These are phyloP conservation scores for Globisporangium spinosum DNA, from an alignment of 352 stramenopile species.

Conservation along the genomic window DNA sequence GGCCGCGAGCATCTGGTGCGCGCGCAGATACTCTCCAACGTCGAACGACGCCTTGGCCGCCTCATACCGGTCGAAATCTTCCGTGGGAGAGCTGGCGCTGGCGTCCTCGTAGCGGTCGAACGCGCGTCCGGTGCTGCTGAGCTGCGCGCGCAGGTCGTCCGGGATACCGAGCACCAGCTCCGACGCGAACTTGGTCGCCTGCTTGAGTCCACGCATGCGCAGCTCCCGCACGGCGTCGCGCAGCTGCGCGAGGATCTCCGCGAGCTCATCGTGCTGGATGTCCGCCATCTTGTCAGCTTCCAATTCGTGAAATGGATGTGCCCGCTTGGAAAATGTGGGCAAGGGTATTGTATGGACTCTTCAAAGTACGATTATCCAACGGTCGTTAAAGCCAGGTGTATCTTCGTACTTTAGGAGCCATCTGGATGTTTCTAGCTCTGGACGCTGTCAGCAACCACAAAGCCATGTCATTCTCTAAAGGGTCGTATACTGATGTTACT, in stretches of 20 bases:
- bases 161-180: slow-evolving; percentile 75
- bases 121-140: slow-evolving; percentile 21
- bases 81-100: neutral
- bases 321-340: neutral
- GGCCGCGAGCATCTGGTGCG: slow-evolving; percentile 47
- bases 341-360: neutral
- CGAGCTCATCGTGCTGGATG: slow-evolving; percentile 18
- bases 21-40: slow-evolving; percentile 67
- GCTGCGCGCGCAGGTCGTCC: slow-evolving; percentile 26
- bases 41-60: slow-evolving; percentile 70
- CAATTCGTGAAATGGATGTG: slow-evolving; percentile 5
- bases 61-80: slow-evolving; percentile 45
- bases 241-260: slow-evolving; percentile 43
- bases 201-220: slow-evolving; percentile 54
- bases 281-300: slow-evolving; percentile 13
- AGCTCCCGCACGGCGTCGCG: slow-evolving; percentile 47
- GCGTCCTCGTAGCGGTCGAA: slow-evolving; percentile 7
- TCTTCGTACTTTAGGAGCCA: neutral
- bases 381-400: neutral
- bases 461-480: neutral
- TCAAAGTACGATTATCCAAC: neutral
- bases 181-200: slow-evolving; percentile 65
- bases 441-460: neutral
- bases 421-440: neutral
- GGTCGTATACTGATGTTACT: neutral